Conservation (phyloP, 768 basidiomycete species). For the Termitomyces sp. region DNA sequence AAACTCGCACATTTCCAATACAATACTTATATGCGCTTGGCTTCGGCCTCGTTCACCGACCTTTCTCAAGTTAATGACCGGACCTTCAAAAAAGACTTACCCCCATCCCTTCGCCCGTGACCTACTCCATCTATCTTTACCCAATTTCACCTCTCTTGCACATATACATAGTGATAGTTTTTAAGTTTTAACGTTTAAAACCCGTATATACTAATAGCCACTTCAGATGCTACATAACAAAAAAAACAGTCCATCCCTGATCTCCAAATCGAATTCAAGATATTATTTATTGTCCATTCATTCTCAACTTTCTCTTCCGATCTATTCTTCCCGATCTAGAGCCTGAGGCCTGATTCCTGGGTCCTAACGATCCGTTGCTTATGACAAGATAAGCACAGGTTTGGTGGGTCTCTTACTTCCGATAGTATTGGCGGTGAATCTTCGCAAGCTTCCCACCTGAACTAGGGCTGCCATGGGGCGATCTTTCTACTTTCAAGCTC, state of each 20-base stretch:
- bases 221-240: too few relatives aligned
- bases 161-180: not conserved
- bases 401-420: not conserved
- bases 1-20: not conserved
- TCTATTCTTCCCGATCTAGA: too few relatives aligned
- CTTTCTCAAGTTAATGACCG: not conserved
- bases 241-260: not conserved
- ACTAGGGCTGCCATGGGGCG: too few relatives aligned
- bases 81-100: not conserved
- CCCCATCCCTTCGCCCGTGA: not conserved
- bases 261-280: not conserved
- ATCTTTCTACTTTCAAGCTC: too few relatives aligned
- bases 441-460: too few relatives aligned
- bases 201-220: not conserved
- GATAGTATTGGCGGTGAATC: too few relatives aligned
- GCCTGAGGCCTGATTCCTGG: not conserved
- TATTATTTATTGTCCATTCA: not conserved
- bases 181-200: not conserved
- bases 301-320: too few relatives aligned
- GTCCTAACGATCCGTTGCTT: not conserved
- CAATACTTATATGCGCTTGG: constrained; percentile 2
- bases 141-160: not conserved
- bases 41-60: constrained; percentile 13
- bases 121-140: not conserved
- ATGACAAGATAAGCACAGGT: not conserved